phyloP scores from a whole-genome alignment of 345 rosid species.

The Physaria fendleri region DNA sequence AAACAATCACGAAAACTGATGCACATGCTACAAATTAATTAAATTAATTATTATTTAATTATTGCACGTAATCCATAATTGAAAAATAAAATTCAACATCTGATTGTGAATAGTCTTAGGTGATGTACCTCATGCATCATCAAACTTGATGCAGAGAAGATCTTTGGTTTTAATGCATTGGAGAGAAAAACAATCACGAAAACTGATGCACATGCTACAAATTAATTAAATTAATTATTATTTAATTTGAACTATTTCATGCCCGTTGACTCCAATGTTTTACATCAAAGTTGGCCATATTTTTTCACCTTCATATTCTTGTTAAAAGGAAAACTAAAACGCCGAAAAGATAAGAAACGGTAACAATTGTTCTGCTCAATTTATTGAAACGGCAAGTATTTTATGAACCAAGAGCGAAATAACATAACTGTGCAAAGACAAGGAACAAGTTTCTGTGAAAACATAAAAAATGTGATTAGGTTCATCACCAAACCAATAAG shows the following conservation, averaged over 20 bases:
- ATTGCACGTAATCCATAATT: too few relatives aligned
- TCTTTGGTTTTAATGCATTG: too few relatives aligned
- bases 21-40: too few relatives aligned
- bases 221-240: too few relatives aligned
- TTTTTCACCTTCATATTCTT: not conserved
- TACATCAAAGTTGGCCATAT: not conserved
- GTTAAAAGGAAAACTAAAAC: not conserved
- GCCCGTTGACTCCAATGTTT: not conserved
- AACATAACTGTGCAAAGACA: not conserved
- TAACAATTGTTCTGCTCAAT: slow-evolving; percentile 9
- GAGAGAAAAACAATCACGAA: too few relatives aligned
- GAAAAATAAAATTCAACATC: too few relatives aligned
- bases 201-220: not conserved
- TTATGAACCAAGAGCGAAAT: not conserved
- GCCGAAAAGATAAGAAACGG: not conserved
- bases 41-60: too few relatives aligned
- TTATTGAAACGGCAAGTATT: slow-evolving; percentile 25
- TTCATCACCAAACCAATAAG: slow-evolving; percentile 11
- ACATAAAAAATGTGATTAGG: slow-evolving; percentile 22
- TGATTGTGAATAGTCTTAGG: too few relatives aligned
- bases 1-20: too few relatives aligned
- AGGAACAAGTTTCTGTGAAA: slow-evolving; percentile 6
- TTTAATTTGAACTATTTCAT: not conserved
- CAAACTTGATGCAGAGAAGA: too few relatives aligned
- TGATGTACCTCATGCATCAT: too few relatives aligned